These are phyloP conservation scores for Gracilaria domingensis DNA, from an alignment of 23 red algal species.

Conservation along the genomic window DNA sequence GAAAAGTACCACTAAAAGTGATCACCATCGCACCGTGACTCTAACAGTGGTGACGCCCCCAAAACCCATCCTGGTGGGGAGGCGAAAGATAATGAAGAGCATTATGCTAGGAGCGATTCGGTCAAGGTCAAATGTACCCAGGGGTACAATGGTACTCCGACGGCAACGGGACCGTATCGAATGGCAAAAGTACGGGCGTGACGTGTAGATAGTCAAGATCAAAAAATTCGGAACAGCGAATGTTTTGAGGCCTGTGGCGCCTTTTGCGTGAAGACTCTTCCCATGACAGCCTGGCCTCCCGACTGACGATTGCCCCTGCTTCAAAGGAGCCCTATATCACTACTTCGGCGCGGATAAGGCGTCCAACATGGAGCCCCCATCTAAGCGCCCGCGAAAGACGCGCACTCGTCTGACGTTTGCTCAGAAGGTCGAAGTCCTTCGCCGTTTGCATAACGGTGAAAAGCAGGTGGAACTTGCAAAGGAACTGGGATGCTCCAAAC, in stretches of 20 bases:
- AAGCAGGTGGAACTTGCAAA: constrained; percentile 42
- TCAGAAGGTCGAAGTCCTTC: constrained; percentile 55
- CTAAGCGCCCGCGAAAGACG: constrained; percentile 16
- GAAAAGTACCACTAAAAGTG: too few relatives aligned
- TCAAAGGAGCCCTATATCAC: not conserved
- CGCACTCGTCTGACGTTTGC: constrained; percentile 52
- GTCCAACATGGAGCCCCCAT: constrained; percentile 1
- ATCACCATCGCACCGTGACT: too few relatives aligned
- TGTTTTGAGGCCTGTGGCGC: not conserved
- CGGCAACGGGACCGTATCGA: too few relatives aligned
- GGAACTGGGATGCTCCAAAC: constrained; percentile 61
- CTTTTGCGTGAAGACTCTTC: not conserved
- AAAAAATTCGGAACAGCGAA: not conserved
- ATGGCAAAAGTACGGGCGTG: too few relatives aligned
- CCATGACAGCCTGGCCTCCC: not conserved
- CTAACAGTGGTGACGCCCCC: too few relatives aligned
- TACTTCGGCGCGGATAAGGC: constrained; percentile 17
- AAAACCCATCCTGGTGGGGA: too few relatives aligned
- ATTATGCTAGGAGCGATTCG: too few relatives aligned
- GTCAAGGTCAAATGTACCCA: too few relatives aligned
- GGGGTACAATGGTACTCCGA: too few relatives aligned
- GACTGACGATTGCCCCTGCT: not conserved
- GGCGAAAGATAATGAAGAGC: too few relatives aligned
- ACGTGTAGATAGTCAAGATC: not conserved
- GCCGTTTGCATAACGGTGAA: constrained; percentile 33